phyloP scores from a whole-genome alignment of 805 yeast species.

The Limtongia smithiae region DNA sequence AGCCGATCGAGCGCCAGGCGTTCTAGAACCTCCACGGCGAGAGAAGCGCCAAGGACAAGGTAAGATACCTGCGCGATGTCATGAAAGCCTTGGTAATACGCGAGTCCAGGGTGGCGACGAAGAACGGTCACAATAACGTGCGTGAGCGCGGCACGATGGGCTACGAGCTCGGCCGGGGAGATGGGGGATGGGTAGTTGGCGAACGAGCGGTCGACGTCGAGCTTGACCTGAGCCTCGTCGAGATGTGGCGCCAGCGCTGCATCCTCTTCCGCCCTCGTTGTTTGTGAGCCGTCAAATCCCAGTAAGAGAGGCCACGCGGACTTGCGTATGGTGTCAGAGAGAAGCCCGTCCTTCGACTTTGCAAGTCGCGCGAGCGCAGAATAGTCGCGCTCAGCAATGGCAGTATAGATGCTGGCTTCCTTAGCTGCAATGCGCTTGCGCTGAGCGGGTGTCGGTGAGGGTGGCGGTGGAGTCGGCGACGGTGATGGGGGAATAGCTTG shows the following conservation, averaged over 20 bases:
- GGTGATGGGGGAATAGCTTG: too few relatives aligned
- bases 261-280: slow-evolving; percentile 14
- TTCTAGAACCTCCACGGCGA: slow-evolving; percentile 45
- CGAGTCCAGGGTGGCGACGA: slow-evolving; percentile 55
- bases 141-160: slow-evolving; percentile 43
- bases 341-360: slow-evolving; percentile 20
- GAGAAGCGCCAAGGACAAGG: slow-evolving; percentile 45
- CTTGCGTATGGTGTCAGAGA: slow-evolving; percentile 15
- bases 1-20: slow-evolving; percentile 57
- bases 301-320: slow-evolving; percentile 25
- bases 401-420: slow-evolving; percentile 12
- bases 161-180: slow-evolving; percentile 24
- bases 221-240: slow-evolving; percentile 73
- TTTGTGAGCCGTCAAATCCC: slow-evolving; percentile 20
- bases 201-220: slow-evolving; percentile 76
- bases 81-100: slow-evolving; percentile 91
- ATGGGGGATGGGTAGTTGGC: slow-evolving; percentile 39
- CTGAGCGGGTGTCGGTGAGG: background rate
- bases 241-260: slow-evolving; percentile 48
- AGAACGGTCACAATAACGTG: slow-evolving; percentile 53
- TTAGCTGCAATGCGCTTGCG: slow-evolving; percentile 4
- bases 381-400: slow-evolving; percentile 11
- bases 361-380: slow-evolving; percentile 16
- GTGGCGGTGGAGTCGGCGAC: background rate
- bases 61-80: slow-evolving; percentile 72